Evolutionary conservation across 192 early-diverging fungal genomes (phyloP).

Genomic region (Coemansia sp.): DNA sequence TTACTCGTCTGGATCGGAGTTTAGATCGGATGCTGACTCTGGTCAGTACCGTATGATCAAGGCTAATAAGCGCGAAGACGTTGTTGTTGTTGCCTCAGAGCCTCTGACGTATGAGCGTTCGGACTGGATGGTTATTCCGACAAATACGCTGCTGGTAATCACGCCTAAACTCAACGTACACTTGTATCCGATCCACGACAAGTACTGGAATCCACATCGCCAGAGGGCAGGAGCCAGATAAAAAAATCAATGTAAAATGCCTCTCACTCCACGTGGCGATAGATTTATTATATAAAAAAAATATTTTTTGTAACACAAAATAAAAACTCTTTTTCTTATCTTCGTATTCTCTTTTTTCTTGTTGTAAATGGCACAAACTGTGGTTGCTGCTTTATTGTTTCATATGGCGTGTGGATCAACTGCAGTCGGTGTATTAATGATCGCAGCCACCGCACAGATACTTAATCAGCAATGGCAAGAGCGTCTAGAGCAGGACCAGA

Average conservation of each 20-base stretch:
- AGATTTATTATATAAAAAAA: background rate
- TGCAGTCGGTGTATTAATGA: conserved; percentile 10
- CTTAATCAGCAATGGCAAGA: conserved; percentile 35
- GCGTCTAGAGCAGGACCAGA: conserved; percentile 58
- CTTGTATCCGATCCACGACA: conserved; percentile 71
- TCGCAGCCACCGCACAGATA: conserved; percentile 1
- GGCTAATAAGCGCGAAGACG: conserved; percentile 71
- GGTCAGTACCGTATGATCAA: conserved; percentile 72
- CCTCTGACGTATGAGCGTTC: conserved; percentile 79
- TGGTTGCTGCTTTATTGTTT: conserved; percentile 7
- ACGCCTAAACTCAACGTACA: conserved; percentile 76
- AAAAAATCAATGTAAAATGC: background rate
- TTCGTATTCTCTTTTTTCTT: background rate
- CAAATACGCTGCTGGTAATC: conserved; percentile 71
- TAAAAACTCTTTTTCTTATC: background rate
- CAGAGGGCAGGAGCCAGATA: background rate
- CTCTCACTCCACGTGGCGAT: background rate
- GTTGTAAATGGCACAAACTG: background rate
- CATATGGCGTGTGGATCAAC: conserved; percentile 20
- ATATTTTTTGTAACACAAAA: background rate
- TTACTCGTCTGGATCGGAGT: conserved; percentile 76
- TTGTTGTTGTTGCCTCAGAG: conserved; percentile 77
- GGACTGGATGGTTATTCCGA: conserved; percentile 79
- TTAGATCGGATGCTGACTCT: conserved; percentile 55
- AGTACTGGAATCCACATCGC: conserved; percentile 55